Conservation (phyloP, 1,284 basidiomycete genomes). For the Vanrija pseudolonga region DNA sequence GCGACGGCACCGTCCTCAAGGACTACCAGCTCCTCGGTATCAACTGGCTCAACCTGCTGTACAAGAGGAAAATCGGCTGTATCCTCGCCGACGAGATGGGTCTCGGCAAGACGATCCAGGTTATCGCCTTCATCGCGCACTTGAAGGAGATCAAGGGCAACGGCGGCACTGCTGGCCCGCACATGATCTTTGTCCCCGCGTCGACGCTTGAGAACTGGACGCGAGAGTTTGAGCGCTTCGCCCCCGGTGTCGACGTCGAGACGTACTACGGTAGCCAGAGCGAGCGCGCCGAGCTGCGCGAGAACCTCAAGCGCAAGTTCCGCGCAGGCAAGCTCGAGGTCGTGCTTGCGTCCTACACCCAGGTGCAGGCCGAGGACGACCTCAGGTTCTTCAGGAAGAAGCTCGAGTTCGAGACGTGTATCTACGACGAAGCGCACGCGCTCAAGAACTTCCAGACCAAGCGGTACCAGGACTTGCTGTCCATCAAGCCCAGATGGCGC, state of each 20-base stretch:
- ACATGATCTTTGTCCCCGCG: conserved; percentile 91
- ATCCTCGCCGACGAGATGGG: conserved; percentile 99
- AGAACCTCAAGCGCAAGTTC: conserved; percentile 58
- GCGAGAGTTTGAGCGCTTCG: conserved; percentile 89
- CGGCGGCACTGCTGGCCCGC: conserved; percentile 70
- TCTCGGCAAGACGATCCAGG: conserved; percentile 85
- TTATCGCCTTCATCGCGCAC: conserved; percentile 91
- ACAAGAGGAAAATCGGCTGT: conserved; percentile 75
- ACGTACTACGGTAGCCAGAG: conserved; percentile 92
- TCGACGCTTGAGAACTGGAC: conserved; percentile 99
- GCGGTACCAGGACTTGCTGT: conserved; percentile 83
- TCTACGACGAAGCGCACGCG: conserved; percentile 94
- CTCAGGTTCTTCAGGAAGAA: conserved; percentile 81
- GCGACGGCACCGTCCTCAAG: conserved; percentile 73
- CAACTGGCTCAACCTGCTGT: conserved; percentile 92
- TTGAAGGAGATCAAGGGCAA: conserved; percentile 61
- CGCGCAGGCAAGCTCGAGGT: conserved; percentile 79
- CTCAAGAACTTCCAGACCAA: conserved; percentile 97
- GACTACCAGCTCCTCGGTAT: conserved; percentile 97
- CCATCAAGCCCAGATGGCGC: conserved; percentile 82
- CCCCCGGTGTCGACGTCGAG: conserved; percentile 74
- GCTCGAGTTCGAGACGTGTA: conserved; percentile 88
- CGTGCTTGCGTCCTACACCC: conserved; percentile 91
- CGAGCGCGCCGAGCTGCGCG: conserved; percentile 73
- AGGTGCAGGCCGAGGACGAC: conserved; percentile 82